These are phyloP conservation scores for Gracilaria domingensis DNA, from an alignment of 23 red algal species.

Conservation along the genomic window DNA sequence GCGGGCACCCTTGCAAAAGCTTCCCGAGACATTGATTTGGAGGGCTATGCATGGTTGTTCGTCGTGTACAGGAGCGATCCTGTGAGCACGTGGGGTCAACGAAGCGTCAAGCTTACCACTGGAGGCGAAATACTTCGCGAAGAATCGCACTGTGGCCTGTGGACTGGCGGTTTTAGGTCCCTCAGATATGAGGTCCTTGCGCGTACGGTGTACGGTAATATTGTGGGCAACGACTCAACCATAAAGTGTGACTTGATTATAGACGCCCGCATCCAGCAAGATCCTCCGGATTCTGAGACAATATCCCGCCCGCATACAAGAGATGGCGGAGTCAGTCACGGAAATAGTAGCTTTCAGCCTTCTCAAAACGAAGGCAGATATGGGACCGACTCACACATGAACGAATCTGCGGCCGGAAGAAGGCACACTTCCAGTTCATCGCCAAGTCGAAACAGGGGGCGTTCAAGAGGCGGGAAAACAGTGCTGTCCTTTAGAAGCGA, in stretches of 20 bases:
- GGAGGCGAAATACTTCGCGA: constrained; percentile 11
- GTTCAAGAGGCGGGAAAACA: neutral
- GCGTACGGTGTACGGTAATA: constrained; percentile 11
- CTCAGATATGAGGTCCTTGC: constrained; percentile 1
- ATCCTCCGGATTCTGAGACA: neutral
- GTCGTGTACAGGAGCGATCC: constrained; percentile 26
- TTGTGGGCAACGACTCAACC: constrained; percentile 6
- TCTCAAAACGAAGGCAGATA: neutral
- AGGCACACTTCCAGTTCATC: neutral
- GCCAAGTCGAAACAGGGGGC: neutral
- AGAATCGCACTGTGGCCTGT: neutral
- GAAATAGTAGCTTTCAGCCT: neutral
- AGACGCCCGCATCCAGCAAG: neutral
- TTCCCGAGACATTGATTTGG: constrained; percentile 5
- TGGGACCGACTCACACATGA: neutral
- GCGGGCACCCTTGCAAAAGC: neutral
- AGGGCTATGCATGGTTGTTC: constrained; percentile 6
- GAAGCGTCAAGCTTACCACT: neutral
- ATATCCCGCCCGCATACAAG: neutral
- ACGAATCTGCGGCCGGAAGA: neutral
- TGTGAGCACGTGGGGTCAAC: neutral
- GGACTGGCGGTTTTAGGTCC: neutral
- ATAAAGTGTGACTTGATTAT: neutral
- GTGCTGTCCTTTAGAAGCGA: neutral
- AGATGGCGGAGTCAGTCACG: neutral